Evolutionary conservation across 495 filamentous ascomycete species (phyloP).

Genomic region (Penicillium paradoxum): DNA sequence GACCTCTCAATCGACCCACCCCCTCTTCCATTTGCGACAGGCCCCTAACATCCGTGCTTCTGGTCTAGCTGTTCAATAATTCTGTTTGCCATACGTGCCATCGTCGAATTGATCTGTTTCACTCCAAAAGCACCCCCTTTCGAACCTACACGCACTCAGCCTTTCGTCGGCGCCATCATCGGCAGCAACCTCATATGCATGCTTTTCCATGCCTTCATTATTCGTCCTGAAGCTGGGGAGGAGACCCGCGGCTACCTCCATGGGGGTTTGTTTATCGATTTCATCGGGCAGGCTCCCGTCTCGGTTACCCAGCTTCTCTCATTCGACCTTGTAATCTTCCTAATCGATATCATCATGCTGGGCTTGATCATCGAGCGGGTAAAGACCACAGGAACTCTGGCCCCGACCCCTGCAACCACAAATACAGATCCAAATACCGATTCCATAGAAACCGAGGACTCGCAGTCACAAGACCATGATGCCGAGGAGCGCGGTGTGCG

Average conservation of each 20-base stretch:
- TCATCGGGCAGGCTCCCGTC: slow-evolving; percentile 77
- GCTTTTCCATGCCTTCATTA: slow-evolving; percentile 60
- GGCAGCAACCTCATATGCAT: slow-evolving; percentile 67
- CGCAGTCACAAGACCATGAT: slow-evolving; percentile 61
- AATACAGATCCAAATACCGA: slow-evolving; percentile 9
- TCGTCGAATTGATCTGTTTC: slow-evolving; percentile 70
- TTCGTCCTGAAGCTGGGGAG: slow-evolving; percentile 64
- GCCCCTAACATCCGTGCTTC: slow-evolving; percentile 3
- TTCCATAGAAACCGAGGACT: slow-evolving; percentile 2
- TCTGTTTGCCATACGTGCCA: slow-evolving; percentile 62
- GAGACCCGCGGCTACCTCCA: slow-evolving; percentile 75
- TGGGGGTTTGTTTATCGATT: slow-evolving; percentile 79
- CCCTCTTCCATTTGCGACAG: background rate
- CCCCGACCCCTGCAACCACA: slow-evolving; percentile 1
- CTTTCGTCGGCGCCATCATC: slow-evolving; percentile 67
- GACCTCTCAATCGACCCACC: background rate
- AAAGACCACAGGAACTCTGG: slow-evolving; percentile 32
- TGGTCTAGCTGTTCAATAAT: slow-evolving; percentile 67
- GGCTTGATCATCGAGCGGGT: slow-evolving; percentile 67
- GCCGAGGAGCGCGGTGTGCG: slow-evolving; percentile 75
- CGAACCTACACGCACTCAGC: slow-evolving; percentile 55
- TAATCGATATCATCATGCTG: slow-evolving; percentile 69
- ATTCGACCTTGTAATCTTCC: slow-evolving; percentile 61
- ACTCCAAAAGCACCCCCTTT: slow-evolving; percentile 71
- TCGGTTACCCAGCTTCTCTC: slow-evolving; percentile 57